Evolutionary conservation across 805 yeast genomes (phyloP), one percentile per base, ranked within the genome.

Genomic region (Yarrowia keelungensis): DNA sequence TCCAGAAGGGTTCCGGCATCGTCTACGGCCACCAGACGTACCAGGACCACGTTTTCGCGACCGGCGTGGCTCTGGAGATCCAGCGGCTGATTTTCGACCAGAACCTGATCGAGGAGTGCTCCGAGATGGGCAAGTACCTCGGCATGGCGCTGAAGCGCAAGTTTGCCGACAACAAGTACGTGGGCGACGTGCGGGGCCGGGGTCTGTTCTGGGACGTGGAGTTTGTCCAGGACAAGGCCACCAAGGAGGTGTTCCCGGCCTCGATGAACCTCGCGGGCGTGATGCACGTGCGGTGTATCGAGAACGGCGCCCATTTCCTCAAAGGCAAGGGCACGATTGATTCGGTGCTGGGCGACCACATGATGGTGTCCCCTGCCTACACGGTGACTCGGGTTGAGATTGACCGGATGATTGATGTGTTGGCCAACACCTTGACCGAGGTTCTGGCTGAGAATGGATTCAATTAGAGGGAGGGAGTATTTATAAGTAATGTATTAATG

Each of bases 171-270:
- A 74, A 74, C 69, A 59, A 69, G 5, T 78, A 81, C 67, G 86
- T 81, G 35, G 90, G 89, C 69, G 87, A 87, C 71, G 82, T 87
- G 49, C 82, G 90, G 77, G 90, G 90, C 67, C 79, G 84, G 69
- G 90, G 89, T 71, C 84, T 85, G 53, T 87, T 87, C 76, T 81
- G 88, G 83, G 79, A 86, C 5, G 73, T 87, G 58, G 90, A 87
- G 76, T 79, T 86, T 62, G 89, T 86, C 70, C 82, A 84, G 73
- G 81, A 86, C 73, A 83, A 81, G 72, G 76, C 73, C 19, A 83
- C 89, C 36, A 86, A 85, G 73, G 85, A 84, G 74, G 78, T 83
- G 35, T 72, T 72, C 16, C 61, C 69, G 1, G 51, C 71, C 8
- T n/a, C 53, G 26, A 16, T 69, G 35, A 67, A 68, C 15, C 69